phyloP scores from a whole-genome alignment of 371 early-diverging fungal genomes.

The Saksenaea vasiformis region DNA sequence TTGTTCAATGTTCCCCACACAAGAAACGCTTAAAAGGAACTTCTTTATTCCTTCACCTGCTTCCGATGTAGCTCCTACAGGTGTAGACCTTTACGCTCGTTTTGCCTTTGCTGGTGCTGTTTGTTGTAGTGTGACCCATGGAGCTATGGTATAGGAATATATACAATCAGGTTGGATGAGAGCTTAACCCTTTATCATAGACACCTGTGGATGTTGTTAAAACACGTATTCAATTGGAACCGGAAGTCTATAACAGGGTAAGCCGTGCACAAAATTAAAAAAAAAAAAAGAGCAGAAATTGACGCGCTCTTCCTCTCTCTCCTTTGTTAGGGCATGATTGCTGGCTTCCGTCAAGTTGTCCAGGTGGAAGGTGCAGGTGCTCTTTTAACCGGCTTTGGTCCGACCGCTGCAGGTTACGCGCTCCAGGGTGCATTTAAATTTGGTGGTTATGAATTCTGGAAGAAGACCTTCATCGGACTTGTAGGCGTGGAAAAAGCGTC shows the following conservation, averaged over 20 bases:
- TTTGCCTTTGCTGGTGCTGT: slow-evolving; percentile 77
- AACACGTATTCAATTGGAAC: slow-evolving; percentile 69
- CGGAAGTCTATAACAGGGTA: slow-evolving; percentile 69
- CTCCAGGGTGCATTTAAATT: slow-evolving; percentile 92
- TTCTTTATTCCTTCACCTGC: slow-evolving; percentile 50
- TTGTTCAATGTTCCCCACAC: slow-evolving; percentile 42
- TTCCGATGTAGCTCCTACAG: slow-evolving; percentile 59
- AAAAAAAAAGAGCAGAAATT: background rate
- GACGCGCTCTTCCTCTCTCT: no score
- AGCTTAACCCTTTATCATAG: slow-evolving; percentile 10
- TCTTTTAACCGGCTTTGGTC: slow-evolving; percentile 83
- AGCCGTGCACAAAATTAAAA: slow-evolving; percentile 8
- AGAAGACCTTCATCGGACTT: slow-evolving; percentile 74
- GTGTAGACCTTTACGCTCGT: slow-evolving; percentile 68
- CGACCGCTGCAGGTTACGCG: slow-evolving; percentile 86
- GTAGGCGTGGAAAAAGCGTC: slow-evolving; percentile 77
- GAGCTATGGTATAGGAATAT: slow-evolving; percentile 49
- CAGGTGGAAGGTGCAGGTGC: slow-evolving; percentile 85
- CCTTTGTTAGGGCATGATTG: slow-evolving; percentile 59
- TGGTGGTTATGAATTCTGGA: slow-evolving; percentile 90
- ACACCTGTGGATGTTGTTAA: slow-evolving; percentile 66
- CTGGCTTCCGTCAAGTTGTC: slow-evolving; percentile 71
- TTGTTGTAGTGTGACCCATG: slow-evolving; percentile 77
- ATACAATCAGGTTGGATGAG: background rate
- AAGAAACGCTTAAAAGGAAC: slow-evolving; percentile 43